Percentiles rank a stretch among this genome's conserved stretches.
Evolutionary conservation across 257 asterid species (phyloP).

Genomic region (Salvia splendens): DNA sequence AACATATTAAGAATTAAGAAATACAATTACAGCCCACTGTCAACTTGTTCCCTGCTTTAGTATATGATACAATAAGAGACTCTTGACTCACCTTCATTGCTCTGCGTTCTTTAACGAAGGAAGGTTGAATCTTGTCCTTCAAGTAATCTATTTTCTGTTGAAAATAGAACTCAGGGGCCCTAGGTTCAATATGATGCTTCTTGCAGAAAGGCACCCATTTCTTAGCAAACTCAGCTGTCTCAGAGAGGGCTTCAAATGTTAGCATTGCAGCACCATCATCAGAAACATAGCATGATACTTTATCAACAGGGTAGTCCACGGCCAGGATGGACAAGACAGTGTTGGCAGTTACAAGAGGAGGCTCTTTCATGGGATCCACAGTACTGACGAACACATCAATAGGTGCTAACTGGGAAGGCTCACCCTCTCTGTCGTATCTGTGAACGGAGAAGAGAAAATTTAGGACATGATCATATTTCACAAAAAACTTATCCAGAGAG

Average conservation of each 20-base stretch:
- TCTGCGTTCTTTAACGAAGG: slow-evolving; percentile 83
- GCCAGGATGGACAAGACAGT: slow-evolving; percentile 79
- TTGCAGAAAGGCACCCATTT: slow-evolving; percentile 83
- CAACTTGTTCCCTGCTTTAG: too few relatives aligned
- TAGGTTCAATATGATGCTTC: slow-evolving; percentile 65
- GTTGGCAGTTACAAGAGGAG: slow-evolving; percentile 80
- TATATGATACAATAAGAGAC: too few relatives aligned
- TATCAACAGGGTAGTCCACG: slow-evolving; percentile 73
- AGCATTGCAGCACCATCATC: slow-evolving; percentile 76
- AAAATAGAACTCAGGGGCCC: slow-evolving; percentile 71
- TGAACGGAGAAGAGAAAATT: too few relatives aligned
- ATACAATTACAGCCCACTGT: too few relatives aligned
- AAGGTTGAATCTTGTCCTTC: slow-evolving; percentile 67
- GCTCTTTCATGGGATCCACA: slow-evolving; percentile 90
- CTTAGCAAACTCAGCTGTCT: slow-evolving; percentile 82
- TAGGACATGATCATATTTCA: too few relatives aligned
- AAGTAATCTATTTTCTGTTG: slow-evolving; percentile 68
- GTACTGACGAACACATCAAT: slow-evolving; percentile 68
- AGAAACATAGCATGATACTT: slow-evolving; percentile 39
- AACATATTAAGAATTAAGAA: too few relatives aligned
- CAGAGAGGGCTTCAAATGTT: slow-evolving; percentile 88
- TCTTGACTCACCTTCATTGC: slow-evolving; percentile 41
- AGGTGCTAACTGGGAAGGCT: too few relatives aligned
- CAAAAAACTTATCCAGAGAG: too few relatives aligned
- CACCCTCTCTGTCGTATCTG: too few relatives aligned